Conservation (phyloP, 2,329 filamentous ascomycete species). For the Claviceps pusilla region DNA sequence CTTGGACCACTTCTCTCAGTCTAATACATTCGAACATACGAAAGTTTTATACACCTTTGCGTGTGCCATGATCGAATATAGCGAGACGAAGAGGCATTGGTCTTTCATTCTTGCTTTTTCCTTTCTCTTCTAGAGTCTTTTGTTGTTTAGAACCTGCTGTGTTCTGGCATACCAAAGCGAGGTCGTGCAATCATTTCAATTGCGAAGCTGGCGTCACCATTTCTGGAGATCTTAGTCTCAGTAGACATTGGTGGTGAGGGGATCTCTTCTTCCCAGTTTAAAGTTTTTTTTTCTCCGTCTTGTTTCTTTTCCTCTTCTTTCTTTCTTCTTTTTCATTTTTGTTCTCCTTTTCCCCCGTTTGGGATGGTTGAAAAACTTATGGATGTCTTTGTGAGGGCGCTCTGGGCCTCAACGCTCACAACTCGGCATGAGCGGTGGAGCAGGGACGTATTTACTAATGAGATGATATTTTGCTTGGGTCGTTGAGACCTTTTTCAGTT, state of each 20-base stretch:
- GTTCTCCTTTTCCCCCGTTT: no score
- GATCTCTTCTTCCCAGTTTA: neutral
- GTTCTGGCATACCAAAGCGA: neutral
- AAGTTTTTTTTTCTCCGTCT: neutral
- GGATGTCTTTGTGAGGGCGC: neutral
- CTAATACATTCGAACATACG: neutral
- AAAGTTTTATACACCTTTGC: neutral
- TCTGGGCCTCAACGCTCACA: neutral
- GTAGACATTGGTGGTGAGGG: neutral
- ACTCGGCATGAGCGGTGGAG: neutral
- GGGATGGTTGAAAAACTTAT: no score
- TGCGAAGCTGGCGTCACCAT: neutral
- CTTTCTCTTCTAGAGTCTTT: neutral
- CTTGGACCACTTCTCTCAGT: neutral
- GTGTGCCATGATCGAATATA: neutral
- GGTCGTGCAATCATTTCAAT: neutral
- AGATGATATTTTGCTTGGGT: neutral
- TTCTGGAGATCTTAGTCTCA: neutral
- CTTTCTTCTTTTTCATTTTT: neutral
- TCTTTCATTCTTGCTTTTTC: neutral
- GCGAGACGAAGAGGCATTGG: neutral
- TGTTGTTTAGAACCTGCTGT: neutral
- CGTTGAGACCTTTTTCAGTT: neutral
- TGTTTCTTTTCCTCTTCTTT: neutral
- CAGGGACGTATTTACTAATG: neutral